A percentile compares a stretch with the other conserved stretches of the same genome.
Conservation (phyloP, 768 basidiomycete species). For the Russula compacta region DNA sequence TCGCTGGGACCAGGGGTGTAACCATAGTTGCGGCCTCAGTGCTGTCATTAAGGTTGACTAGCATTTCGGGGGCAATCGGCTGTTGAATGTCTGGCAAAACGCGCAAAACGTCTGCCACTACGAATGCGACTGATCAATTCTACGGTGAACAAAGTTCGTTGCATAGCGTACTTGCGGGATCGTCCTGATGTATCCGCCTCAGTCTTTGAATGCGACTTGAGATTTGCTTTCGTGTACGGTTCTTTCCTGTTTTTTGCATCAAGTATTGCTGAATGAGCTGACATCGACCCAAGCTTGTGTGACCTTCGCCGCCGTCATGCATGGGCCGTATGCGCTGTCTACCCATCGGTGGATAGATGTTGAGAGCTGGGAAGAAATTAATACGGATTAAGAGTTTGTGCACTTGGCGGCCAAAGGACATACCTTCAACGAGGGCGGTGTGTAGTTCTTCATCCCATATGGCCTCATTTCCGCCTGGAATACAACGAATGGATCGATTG, state of each 20-base stretch:
- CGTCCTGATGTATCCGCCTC: conserved; percentile 29
- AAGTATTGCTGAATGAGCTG: conserved; percentile 34
- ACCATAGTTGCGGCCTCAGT: background rate
- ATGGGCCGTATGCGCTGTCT: conserved; percentile 15
- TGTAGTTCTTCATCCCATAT: conserved; percentile 20
- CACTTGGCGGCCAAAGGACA: conserved; percentile 4
- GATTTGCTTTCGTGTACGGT: conserved; percentile 32
- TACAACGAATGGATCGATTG: conserved; percentile 17
- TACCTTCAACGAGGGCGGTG: conserved; percentile 19
- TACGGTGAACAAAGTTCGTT: background rate
- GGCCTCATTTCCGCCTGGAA: conserved; percentile 19
- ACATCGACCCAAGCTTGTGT: conserved; percentile 28
- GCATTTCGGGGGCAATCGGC: conserved; percentile 2
- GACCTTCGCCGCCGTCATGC: background rate
- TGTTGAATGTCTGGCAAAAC: conserved; percentile 7
- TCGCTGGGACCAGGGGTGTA: background rate
- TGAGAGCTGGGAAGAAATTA: conserved; percentile 8
- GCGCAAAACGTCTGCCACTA: conserved; percentile 7
- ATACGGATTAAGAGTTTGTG: background rate
- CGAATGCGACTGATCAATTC: background rate
- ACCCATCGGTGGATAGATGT: conserved; percentile 20
- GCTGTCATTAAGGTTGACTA: background rate
- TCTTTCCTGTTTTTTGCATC: conserved; percentile 31
- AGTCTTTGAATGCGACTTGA: conserved; percentile 33
- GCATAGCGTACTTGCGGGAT: conserved; percentile 26